Evolutionary conservation across 2,329 filamentous ascomycete species (phyloP).

Genomic region (Colletotrichum eremochloae): DNA sequence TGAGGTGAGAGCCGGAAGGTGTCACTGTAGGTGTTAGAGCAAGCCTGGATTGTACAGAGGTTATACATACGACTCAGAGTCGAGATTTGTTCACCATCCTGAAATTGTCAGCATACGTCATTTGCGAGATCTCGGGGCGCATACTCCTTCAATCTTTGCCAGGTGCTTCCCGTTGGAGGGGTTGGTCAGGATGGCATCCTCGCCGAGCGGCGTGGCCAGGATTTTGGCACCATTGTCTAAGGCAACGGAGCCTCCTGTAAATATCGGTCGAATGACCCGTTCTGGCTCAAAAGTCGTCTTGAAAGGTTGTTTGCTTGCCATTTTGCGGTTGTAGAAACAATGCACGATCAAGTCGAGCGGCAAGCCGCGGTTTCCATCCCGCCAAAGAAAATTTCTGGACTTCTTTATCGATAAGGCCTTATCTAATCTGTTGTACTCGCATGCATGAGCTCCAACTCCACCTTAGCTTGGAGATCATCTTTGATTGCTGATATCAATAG

Average conservation of each 20-base stretch:
- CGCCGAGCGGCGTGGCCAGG: slow-evolving; percentile 89
- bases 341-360: slow-evolving; percentile 25
- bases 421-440: slow-evolving; percentile 28
- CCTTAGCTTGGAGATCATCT: slow-evolving; percentile 18
- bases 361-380: slow-evolving; percentile 18
- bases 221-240: slow-evolving; percentile 86
- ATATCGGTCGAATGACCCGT: slow-evolving; percentile 90
- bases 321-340: slow-evolving; percentile 48
- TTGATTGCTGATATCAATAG: not conserved
- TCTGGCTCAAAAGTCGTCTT: slow-evolving; percentile 92
- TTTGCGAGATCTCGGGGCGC: slow-evolving; percentile 42
- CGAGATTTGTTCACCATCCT: slow-evolving; percentile 86
- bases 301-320: slow-evolving; percentile 73
- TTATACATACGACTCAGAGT: slow-evolving; percentile 55
- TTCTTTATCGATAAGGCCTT: slow-evolving; percentile 34
- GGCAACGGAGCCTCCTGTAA: slow-evolving; percentile 89
- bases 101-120: slow-evolving; percentile 44
- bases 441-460: slow-evolving; percentile 25
- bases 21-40: slow-evolving; percentile 71
- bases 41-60: not conserved
- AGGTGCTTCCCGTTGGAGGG: slow-evolving; percentile 85
- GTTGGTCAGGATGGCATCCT: slow-evolving; percentile 91
- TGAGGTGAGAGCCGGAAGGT: slow-evolving; percentile 87
- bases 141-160: slow-evolving; percentile 87
- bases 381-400: slow-evolving; percentile 18